A percentile compares a stretch with the other conserved stretches of the same genome.
Evolutionary conservation across 2,329 filamentous ascomycete genomes (phyloP).

Genomic region (Parasarocladium wereldwijsianum): DNA sequence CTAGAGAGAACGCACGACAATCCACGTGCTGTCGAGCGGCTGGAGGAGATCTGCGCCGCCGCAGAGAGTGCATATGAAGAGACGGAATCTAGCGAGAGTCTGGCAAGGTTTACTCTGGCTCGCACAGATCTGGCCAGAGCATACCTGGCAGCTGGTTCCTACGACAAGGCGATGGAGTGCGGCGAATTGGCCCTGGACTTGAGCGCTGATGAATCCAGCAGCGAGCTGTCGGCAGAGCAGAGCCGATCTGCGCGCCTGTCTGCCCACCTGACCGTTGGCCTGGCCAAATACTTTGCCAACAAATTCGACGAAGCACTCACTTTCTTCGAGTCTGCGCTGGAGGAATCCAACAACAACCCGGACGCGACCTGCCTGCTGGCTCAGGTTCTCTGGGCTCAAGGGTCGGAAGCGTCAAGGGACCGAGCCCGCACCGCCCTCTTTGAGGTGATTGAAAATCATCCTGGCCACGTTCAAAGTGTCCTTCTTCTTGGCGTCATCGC

Average conservation of each 20-base stretch:
- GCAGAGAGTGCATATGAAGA: constrained; percentile 75
- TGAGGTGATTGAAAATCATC: constrained; percentile 57
- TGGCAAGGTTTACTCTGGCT: constrained; percentile 66
- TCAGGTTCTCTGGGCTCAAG: constrained; percentile 87
- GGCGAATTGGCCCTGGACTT: constrained; percentile 71
- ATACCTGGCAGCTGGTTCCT: constrained; percentile 54
- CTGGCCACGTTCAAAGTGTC: constrained; percentile 65
- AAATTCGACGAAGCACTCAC: constrained; percentile 55
- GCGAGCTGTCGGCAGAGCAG: constrained; percentile 48
- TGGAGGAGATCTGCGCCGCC: constrained; percentile 51
- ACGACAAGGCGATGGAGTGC: constrained; percentile 57
- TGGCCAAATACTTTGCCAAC: constrained; percentile 62
- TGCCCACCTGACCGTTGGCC: constrained; percentile 69
- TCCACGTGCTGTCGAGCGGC: constrained; percentile 42
- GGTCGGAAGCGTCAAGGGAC: constrained; percentile 55
- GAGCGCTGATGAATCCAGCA: constrained; percentile 55
- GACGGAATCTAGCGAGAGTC: constrained; percentile 59
- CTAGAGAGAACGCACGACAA: constrained; percentile 66
- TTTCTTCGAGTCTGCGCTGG: constrained; percentile 67
- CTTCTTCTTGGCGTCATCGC: constrained; percentile 75
- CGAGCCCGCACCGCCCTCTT: constrained; percentile 71
- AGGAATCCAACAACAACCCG: constrained; percentile 61
- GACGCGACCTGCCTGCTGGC: constrained; percentile 79
- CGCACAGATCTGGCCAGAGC: constrained; percentile 80
- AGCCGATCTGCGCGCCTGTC: constrained; percentile 63